Evolutionary conservation across 805 yeast genomes (phyloP).

Genomic region (Ogataea populi-albae): DNA sequence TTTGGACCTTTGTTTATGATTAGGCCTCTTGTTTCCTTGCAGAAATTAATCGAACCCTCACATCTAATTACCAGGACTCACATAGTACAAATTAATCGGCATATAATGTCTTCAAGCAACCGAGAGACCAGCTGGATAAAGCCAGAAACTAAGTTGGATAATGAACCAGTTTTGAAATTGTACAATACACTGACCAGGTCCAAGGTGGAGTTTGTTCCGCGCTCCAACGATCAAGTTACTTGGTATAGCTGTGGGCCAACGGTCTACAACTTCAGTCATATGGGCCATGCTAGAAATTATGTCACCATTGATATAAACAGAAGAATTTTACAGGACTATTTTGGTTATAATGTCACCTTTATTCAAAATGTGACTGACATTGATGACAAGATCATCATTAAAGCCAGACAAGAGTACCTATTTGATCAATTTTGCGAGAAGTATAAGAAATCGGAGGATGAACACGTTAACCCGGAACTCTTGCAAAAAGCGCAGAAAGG

Average conservation of each 20-base stretch:
- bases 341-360: slow-evolving; percentile 83
- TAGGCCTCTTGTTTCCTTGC: neutral
- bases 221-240: slow-evolving; percentile 58
- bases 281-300: slow-evolving; percentile 98
- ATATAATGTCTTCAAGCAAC: slow-evolving; percentile 19
- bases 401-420: slow-evolving; percentile 87
- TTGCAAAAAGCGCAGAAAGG: slow-evolving; percentile 39
- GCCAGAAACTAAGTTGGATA: slow-evolving; percentile 22
- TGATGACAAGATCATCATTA: slow-evolving; percentile 92
- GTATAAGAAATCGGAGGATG: slow-evolving; percentile 21
- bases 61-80: no score
- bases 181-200: slow-evolving; percentile 82
- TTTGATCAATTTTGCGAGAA: slow-evolving; percentile 56
- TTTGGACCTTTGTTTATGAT: no score
- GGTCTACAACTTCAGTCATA: slow-evolving; percentile 91
- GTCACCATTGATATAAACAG: slow-evolving; percentile 93
- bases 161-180: slow-evolving; percentile 50
- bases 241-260: slow-evolving; percentile 99
- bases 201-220: slow-evolving; percentile 77
- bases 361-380: slow-evolving; percentile 98
- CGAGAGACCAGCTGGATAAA: slow-evolving; percentile 26
- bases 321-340: slow-evolving; percentile 83
- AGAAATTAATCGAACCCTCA: no score
- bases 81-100: no score
- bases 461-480: slow-evolving; percentile 35